phyloP scores from a whole-genome alignment of 2,329 filamentous ascomycete species.

The Clathrospora elynae region DNA sequence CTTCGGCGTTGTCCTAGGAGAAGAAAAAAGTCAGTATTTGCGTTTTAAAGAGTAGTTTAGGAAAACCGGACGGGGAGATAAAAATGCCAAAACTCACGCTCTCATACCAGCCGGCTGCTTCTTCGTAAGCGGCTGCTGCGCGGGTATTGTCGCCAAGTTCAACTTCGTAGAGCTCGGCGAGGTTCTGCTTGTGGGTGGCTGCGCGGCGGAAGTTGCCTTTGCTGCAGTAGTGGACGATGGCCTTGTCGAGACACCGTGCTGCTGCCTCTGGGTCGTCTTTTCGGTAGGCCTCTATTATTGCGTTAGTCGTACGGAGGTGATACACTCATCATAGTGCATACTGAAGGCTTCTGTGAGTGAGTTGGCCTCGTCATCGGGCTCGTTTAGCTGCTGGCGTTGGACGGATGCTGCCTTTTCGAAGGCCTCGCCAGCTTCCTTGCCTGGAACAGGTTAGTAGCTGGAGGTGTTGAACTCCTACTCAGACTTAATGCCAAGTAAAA shows the following conservation, averaged over 20 bases:
- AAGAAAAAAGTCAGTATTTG: conserved; percentile 19
- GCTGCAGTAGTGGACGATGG: conserved; percentile 83
- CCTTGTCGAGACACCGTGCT: conserved; percentile 75
- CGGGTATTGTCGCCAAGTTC: conserved; percentile 78
- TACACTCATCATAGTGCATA: conserved; percentile 13
- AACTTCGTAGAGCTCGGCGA: conserved; percentile 84
- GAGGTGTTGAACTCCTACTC: background rate
- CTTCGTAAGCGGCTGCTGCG: conserved; percentile 82
- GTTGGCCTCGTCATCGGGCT: conserved; percentile 91
- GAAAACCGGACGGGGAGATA: too few species aligned
- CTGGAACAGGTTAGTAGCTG: conserved; percentile 52
- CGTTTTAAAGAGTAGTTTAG: background rate
- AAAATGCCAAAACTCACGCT: conserved; percentile 33
- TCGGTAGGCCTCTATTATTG: conserved; percentile 70
- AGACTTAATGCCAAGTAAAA: background rate
- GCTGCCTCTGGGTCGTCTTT: conserved; percentile 84
- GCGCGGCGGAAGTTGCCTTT: conserved; percentile 92
- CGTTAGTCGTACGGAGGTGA: conserved; percentile 14
- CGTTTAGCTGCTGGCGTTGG: conserved; percentile 79
- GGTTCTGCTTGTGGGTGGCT: conserved; percentile 85
- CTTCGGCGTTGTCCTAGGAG: conserved; percentile 46
- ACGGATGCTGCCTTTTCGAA: conserved; percentile 85
- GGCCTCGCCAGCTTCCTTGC: conserved; percentile 81
- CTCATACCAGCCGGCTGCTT: conserved; percentile 87
- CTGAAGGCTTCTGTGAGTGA: conserved; percentile 86